phyloP scores from a whole-genome alignment of 257 asterid species.

The Solanum rostratum region DNA sequence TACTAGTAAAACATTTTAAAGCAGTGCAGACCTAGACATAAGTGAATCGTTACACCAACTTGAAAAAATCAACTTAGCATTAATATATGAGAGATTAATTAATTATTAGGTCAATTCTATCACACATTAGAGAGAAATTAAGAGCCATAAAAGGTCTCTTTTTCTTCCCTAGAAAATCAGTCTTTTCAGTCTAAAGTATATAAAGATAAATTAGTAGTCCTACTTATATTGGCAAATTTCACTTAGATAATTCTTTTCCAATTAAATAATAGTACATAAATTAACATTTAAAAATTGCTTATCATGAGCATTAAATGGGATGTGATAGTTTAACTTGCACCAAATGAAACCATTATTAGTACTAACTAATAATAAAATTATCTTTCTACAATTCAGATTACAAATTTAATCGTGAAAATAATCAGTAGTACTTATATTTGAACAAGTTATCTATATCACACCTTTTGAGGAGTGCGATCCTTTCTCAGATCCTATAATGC shows the following conservation, averaged over 20 bases:
- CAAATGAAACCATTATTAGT: not conserved
- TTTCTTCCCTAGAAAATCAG: not conserved
- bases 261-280: not conserved
- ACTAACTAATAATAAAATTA: no score
- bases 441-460: no score
- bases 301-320: not conserved
- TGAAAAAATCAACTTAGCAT: not conserved
- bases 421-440: no score
- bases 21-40: no score
- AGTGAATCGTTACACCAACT: no score
- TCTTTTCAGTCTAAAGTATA: not conserved
- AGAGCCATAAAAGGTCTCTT: not conserved
- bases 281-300: not conserved
- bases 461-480: no score
- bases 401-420: no score
- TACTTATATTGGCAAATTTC: not conserved
- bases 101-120: not conserved
- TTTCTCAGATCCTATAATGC: no score
- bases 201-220: not conserved
- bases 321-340: not conserved
- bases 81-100: not conserved
- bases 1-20: no score
- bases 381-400: no score
- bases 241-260: not conserved
- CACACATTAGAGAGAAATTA: not conserved